These are phyloP conservation scores for Acer yangbiense DNA, from an alignment of 345 rosid species.

Conservation along the genomic window DNA sequence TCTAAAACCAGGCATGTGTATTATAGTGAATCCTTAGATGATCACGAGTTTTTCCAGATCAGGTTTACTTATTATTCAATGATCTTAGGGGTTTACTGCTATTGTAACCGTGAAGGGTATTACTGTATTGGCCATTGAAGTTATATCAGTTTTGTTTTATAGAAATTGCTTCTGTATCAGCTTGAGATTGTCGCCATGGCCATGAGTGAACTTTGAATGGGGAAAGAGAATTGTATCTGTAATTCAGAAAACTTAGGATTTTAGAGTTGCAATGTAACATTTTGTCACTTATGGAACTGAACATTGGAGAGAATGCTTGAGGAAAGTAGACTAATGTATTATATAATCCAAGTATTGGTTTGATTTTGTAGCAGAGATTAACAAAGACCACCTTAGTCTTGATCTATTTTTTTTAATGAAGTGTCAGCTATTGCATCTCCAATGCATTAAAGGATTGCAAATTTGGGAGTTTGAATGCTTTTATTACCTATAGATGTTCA, in stretches of 20 bases:
- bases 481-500: not conserved
- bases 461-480: not conserved
- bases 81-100: no score
- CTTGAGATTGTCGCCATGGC: not conserved
- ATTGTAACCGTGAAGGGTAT: no score
- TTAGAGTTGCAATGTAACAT: not conserved
- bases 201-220: not conserved
- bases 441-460: not conserved
- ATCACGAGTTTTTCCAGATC: no score
- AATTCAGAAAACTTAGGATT: not conserved
- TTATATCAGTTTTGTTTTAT: no score
- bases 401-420: not conserved
- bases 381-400: not conserved
- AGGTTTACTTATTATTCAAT: no score
- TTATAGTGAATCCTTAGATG: no score
- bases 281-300: not conserved
- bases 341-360: not conserved
- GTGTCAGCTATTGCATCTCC: not conserved
- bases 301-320: not conserved
- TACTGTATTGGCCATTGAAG: no score
- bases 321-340: not conserved
- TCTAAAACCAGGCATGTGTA: no score
- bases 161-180: no score
- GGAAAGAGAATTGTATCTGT: not conserved
- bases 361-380: not conserved